Evolutionary conservation across 768 basidiomycete species (phyloP), one percentile per base, ranked within the genome.

Genomic region (Tephrocybe sp.): DNA sequence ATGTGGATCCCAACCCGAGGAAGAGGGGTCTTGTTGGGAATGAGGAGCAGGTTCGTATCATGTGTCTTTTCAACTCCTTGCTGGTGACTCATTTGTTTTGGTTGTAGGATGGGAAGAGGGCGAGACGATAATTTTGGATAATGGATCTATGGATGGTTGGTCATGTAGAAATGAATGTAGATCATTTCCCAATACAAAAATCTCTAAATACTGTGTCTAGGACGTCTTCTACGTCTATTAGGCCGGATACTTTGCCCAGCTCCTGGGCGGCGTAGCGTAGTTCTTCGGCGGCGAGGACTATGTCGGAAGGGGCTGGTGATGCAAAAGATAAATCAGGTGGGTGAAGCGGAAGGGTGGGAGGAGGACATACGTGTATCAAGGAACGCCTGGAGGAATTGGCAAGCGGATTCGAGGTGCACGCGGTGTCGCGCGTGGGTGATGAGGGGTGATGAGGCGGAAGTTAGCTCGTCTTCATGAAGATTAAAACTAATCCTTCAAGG

Each of bases 271-370:
- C 93, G 61, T 93, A 92, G 21, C 93, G 82, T 21, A 96, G 74
- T 61, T 93, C 91, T 64, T 96, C 93, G 0, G 92, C 92, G 4
- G 82, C 91, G 9, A 89, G 63, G 5, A 94, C 91, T 4, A 94
- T 69, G 53, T 93, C 89, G n/a, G 79, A 74, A 1, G 78, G 59
- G 8, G 78, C 85, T 86, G 60, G 27, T 11, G 43, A 21, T 51
- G 27, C 7, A 16, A 11, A 46, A 37, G 41, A 30, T n/a, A 42
- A 34, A 13, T 38, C n/a, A 18, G 35, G 40, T 19, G 8, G 13
- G 6, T 26, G 16, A n/a, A 31, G 13, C 31, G 24, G 31, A 31
- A 18, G 47, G 39, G 19, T 22, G 22, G 46, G n/a, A 19, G 21
- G 24, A 12, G 43, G 9, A 49, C 52, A 19, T 54, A 50, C 57